Evolutionary conservation across 169 alveolate species (phyloP), one percentile per base, ranked within the genome.

Genomic region (Cryptosporidium baileyi): DNA sequence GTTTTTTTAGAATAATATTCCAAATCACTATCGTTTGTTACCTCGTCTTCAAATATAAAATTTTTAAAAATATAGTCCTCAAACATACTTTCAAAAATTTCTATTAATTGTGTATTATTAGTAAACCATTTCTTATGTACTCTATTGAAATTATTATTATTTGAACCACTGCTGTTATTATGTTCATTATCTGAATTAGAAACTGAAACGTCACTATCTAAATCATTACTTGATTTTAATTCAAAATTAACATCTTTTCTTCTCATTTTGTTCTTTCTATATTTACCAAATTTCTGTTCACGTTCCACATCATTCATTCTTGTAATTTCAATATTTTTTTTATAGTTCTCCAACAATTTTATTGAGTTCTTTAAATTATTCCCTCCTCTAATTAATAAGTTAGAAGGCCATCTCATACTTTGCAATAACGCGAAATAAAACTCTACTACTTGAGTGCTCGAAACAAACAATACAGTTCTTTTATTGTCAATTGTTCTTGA

Each of bases 361-460:
- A 74, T 74, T 38, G 67, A 74, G 17, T 36, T 54, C 43, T 74
- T 74, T 11, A 74, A n/a, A 13, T 38, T 54, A 34, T 49, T 40
- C 2, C 85, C 85, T 8, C 85, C 85, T 43, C 59, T 74, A 17
- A 74, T 74, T 40, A 74, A 34, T 13, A 52, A 9, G 19, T 49
- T 38, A 32, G 67, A 74, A 17, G 85, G 85, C 85, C 85, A 74
- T 41, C 85, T 51, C 4, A 74, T 36, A 74, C 85, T 54, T 54
- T 74, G 85, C 24, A 74, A 24, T 8, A 74, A 26, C 54, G 85
- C 45, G 40, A 54, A 74, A 40, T 74, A 74, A 38, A 54, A 74
- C 19, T 74, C 85, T 4, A 74, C 85, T 13, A 74, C 85, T 26
- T 74, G 85, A 22, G 85, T 74, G 15, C 85, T 74, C 2, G 85